Base-by-base conservation (phyloP, 1,284 basidiomycete species). In the Cutaneotrichosporon sp. region DNA sequence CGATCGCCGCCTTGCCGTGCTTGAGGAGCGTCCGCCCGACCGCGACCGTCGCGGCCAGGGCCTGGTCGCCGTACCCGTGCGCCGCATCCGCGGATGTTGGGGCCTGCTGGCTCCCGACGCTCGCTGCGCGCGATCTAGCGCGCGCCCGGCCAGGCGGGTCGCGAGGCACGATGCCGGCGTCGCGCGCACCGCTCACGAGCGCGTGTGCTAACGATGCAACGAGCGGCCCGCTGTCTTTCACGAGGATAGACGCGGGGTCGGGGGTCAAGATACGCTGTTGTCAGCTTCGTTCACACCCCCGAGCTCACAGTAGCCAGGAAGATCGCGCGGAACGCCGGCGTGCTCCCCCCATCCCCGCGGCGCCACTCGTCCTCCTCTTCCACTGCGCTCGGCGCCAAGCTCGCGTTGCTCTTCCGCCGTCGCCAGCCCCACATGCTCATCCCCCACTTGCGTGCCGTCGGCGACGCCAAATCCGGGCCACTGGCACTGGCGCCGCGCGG, bases 211-310 rank as follows among this genome's bases (percentile, higher is more conserved):
- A 82, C 46, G 79, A 79, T 0, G 85, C 84, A 27, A 94, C 81
- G 13, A 38, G 33, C 34, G 22, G 87, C 85, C 14, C 87, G 87
- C 7, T 87, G 87, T 56, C 86, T 82, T 68, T 89, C 87, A 1
- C 81, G 2, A 94, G 83, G 57, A 94, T 86, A 63, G 89, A 91
- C 13, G 83, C 81, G 0, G 90, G 85, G 68, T 91, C 91, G 2
- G 87, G 84, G 0, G 90, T 91, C 87, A 95, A 90, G 38, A 95
- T 88, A 1, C 92, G 86, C n/a, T 76, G 36, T 1, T 9, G 46
- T 63, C 31, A 67, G 43, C n/a, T n/a, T n/a, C n/a, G n/a, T n/a
- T n/a, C 34, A 25, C 6, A 2, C 11, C 7, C 14, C 3, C 6
- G 46, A 27, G 33, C 77, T 69, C 58, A 77, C 73, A 5, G 78